These are phyloP conservation scores for Xylariaceae sp. DNA, from an alignment of 2,329 filamentous ascomycete genomes.

Conservation along the genomic window DNA sequence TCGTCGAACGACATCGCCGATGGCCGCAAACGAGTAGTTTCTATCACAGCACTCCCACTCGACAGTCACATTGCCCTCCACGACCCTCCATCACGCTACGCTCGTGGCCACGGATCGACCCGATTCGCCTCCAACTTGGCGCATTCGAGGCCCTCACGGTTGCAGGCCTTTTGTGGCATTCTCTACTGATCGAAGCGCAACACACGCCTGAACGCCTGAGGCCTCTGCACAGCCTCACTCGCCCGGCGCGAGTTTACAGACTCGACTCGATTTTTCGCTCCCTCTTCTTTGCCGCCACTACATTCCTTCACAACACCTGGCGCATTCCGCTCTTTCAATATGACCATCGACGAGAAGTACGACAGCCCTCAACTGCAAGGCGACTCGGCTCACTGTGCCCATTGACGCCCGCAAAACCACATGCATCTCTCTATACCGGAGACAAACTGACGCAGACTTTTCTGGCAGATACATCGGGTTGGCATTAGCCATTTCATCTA, in stretches of 20 bases:
- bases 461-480: slow-evolving; percentile 65
- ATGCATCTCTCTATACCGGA: background rate
- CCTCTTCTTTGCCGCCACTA: slow-evolving; percentile 4
- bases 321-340: slow-evolving; percentile 28
- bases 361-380: slow-evolving; percentile 18
- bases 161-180: slow-evolving; percentile 27
- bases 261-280: slow-evolving; percentile 9
- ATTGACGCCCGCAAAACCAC: background rate
- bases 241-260: slow-evolving; percentile 29
- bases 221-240: slow-evolving; percentile 23
- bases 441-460: slow-evolving; percentile 30
- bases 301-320: slow-evolving; percentile 9
- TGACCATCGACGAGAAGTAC: slow-evolving; percentile 46
- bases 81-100: background rate
- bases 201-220: slow-evolving; percentile 15
- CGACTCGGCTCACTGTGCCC: slow-evolving; percentile 3
- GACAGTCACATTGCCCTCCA: background rate
- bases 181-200: slow-evolving; percentile 27
- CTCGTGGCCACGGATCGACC: slow-evolving; percentile 1
- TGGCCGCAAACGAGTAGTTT: slow-evolving; percentile 12
- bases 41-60: slow-evolving; percentile 3
- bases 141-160: slow-evolving; percentile 17
- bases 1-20: slow-evolving; percentile 3
- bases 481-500: slow-evolving; percentile 67
- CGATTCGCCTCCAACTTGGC: slow-evolving; percentile 5